These are phyloP conservation scores for Leptographium lundbergii DNA, from an alignment of 2,329 filamentous ascomycete species.

Conservation along the genomic window DNA sequence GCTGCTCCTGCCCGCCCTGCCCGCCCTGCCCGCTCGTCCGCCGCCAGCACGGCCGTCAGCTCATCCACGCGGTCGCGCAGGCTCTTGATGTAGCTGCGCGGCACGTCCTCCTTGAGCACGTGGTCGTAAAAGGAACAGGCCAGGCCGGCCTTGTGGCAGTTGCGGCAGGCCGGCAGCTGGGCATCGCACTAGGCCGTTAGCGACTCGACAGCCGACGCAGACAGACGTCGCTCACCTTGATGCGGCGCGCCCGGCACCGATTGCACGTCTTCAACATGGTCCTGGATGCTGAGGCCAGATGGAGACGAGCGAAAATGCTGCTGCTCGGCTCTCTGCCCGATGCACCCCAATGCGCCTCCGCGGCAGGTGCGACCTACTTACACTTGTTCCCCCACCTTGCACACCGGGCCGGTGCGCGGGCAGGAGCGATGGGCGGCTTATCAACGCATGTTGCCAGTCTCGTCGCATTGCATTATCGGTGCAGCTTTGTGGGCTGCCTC, in stretches of 20 bases:
- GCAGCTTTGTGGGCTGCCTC: not conserved
- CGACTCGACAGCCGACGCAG: not conserved
- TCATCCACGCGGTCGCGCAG: constrained; percentile 1
- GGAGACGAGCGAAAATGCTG: too few species aligned
- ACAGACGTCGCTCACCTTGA: not conserved
- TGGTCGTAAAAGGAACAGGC: constrained; percentile 2
- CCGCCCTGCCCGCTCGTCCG: not conserved
- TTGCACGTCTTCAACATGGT: not conserved
- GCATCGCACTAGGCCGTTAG: not conserved
- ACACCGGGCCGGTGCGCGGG: not conserved
- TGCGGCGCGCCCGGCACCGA: constrained; percentile 1
- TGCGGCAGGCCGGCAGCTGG: constrained; percentile 1
- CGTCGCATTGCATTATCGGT: not conserved
- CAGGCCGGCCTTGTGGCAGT: constrained; percentile 1
- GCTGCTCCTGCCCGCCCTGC: not conserved
- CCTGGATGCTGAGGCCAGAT: not conserved
- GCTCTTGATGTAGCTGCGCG: constrained; percentile 4
- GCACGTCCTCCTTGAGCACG: not conserved
- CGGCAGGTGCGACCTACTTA: not conserved
- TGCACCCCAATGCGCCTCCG: too few species aligned
- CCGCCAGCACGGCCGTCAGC: not conserved
- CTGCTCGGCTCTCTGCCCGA: too few species aligned
- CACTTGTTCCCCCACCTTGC: not conserved
- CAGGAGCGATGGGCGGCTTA: not conserved
- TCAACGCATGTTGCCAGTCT: not conserved